Base-by-base conservation (phyloP, 805 yeast species). In the Lipomyces sp. region DNA sequence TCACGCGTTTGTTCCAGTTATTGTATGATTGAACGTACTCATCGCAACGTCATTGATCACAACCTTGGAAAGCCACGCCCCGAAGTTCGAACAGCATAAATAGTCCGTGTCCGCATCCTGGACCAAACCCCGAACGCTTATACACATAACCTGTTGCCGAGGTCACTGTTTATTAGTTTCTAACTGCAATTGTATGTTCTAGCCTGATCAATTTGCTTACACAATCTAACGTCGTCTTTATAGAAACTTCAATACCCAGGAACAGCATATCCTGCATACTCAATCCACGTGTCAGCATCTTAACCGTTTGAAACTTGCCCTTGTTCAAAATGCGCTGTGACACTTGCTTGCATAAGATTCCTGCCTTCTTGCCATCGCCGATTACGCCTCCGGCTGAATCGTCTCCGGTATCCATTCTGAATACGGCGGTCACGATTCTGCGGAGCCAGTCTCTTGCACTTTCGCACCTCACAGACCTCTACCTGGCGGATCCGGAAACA, bases 401-500 rank as follows among this genome's bases (percentile, higher is more conserved):
- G 76, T 82, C 83, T 76, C 85, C 67, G 80, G 81, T 77, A 83
- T 82, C 65, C 80, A 84, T 76, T 75, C 78, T 82, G 77, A 83
- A 69, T 59, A 74, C 80, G n/a, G 80, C 81, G 5, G 67, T 69
- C 45, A 70, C 72, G 15, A 73, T 79, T 29, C 72, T 79, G 5
- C 55, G 65, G 48, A 76, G 80, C 37, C 82, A 80, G 71, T 78
- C 81, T 0, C 71, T 66, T 56, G 78, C 82, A 5, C 73, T 80
- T 55, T 55, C 71, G n/a, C 74, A 72, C 48, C 66, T 80, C 37
- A 72, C 76, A 29, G 66, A 65, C 42, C 59, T 67, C 60, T 79
- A 74, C 68, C 69, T 61, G 59, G 39, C 59, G 42, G 75, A 74
- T 60, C 56, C 68, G 6, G 59, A 51, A 50, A 72, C 73, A 6